Evolutionary conservation across 2,329 filamentous ascomycete species (phyloP), one percentile per base, ranked within the genome.

Genomic region (Ophiostoma ulmi): DNA sequence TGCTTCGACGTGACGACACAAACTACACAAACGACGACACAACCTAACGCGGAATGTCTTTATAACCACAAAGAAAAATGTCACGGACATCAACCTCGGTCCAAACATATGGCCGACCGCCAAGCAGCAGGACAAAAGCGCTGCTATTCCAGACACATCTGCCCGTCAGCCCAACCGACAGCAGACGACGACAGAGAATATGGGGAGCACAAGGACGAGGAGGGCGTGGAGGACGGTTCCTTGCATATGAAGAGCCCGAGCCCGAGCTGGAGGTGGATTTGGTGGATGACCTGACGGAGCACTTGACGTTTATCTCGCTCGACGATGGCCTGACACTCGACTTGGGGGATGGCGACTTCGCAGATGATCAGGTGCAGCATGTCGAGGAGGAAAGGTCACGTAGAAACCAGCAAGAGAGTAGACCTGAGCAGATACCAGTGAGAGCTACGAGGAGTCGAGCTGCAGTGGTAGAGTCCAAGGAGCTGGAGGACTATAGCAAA

Each of bases 121-220:
- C 67, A 8, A 44, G 80, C 39, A 84, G 80, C 72, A 82, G 82
- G 64, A 79, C 82, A 36, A 84, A 80, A 72, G 79, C 81, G 22
- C 81, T 84, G 61, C 80, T 83, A 31, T 77, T 85, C 64, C 86
- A 87, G 73, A 82, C 82, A 26, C 83, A 86, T 74, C 77, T 87
- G 10, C 84, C 85, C 0, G 81, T 82, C 71, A 86, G 82, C 64
- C 85, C 85, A 3, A 72, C 82, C 68, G 81, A 83, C 67, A 77
- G 74, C 68, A 69, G 70, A 67, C 72, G 67, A 17, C 52, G 69
- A 17, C 65, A 67, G 38, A 8, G 39, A 31, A 10, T 22, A 26
- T 67, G n/a, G 36, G 65, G 44, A 3, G 14, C 44, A 48, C 17
- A 20, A 48, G 44, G 44, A n/a, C 44, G 17, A 6, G 44, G 65